A percentile compares a stretch with the other conserved stretches of the same genome.
These are phyloP conservation scores for Hypomontagnella submonticulosa DNA, from an alignment of 495 filamentous ascomycete genomes.

Conservation along the genomic window DNA sequence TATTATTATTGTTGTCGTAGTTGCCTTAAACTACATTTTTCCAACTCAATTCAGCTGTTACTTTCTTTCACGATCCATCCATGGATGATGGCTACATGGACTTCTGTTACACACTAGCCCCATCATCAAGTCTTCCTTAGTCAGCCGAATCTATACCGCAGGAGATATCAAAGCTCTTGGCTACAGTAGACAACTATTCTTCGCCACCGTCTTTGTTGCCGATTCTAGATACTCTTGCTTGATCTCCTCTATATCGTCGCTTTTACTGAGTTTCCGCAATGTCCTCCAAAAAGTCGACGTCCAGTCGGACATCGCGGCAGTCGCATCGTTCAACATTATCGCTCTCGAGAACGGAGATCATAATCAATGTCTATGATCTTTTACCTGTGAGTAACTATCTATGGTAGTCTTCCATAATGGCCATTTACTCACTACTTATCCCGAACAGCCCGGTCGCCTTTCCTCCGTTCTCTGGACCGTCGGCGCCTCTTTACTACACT, in stretches of 20 bases:
- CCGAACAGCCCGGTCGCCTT: conserved; percentile 69
- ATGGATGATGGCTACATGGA: background rate
- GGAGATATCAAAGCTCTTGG: too few species aligned
- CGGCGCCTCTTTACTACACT: conserved; percentile 78
- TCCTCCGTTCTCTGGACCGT: conserved; percentile 76
- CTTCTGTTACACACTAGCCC: background rate
- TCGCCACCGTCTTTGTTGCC: conserved; percentile 16
- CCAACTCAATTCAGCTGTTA: background rate
- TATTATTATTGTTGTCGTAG: conserved; percentile 21
- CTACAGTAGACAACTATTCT: conserved; percentile 13
- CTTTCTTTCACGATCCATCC: background rate
- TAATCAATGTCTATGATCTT: conserved; percentile 85
- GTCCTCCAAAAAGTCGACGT: conserved; percentile 56
- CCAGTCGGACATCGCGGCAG: conserved; percentile 47
- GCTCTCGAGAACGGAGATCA: conserved; percentile 73
- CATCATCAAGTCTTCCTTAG: too few species aligned
- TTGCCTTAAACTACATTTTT: conserved; percentile 8
- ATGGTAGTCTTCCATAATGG: background rate
- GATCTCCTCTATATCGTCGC: conserved; percentile 12
- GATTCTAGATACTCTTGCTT: conserved; percentile 5
- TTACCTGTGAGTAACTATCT: conserved; percentile 65
- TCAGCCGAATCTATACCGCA: too few species aligned
- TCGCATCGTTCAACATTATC: conserved; percentile 68
- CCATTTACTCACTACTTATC: conserved; percentile 20
- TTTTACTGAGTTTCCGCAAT: conserved; percentile 33